Conservation (phyloP, 2,329 filamentous ascomycete species). For the Chrysosporium keratinophilum region DNA sequence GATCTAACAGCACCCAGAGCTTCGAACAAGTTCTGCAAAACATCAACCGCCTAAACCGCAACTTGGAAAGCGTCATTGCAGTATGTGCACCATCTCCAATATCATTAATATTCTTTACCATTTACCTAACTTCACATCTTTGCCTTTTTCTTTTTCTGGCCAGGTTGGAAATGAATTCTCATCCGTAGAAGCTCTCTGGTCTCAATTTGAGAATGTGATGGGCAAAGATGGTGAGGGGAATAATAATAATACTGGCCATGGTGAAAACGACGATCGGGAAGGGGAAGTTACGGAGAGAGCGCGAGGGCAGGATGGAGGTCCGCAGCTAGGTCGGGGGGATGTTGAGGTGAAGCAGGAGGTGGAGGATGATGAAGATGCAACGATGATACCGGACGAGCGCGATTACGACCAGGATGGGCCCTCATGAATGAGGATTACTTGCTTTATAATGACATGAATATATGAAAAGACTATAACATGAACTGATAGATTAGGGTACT, state of each 20-base stretch:
- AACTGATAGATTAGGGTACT: too few species aligned
- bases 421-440: slow-evolving; percentile 18
- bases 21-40: slow-evolving; percentile 89
- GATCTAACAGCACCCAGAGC: slow-evolving; percentile 32
- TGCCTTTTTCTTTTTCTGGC: not conserved
- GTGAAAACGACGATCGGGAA: slow-evolving; percentile 3
- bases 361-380: slow-evolving; percentile 9
- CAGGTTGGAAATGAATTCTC: slow-evolving; percentile 92
- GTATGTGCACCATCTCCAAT: slow-evolving; percentile 41
- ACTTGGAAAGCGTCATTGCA: slow-evolving; percentile 79
- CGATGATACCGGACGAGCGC: not conserved
- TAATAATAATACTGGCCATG: not conserved
- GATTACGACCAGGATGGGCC: not conserved
- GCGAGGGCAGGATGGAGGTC: not conserved
- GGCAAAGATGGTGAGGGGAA: slow-evolving; percentile 48
- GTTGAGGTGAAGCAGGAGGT: slow-evolving; percentile 18
- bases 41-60: slow-evolving; percentile 89
- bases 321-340: not conserved
- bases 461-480: slow-evolving; percentile 4
- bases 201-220: slow-evolving; percentile 95
- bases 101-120: not conserved
- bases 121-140: slow-evolving; percentile 3
- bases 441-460: slow-evolving; percentile 10
- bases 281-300: not conserved
- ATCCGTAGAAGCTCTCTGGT: slow-evolving; percentile 95